These are phyloP conservation scores for Neophaeococcomyces mojaviensis DNA, from an alignment of 2,329 filamentous ascomycete genomes.

Conservation along the genomic window DNA sequence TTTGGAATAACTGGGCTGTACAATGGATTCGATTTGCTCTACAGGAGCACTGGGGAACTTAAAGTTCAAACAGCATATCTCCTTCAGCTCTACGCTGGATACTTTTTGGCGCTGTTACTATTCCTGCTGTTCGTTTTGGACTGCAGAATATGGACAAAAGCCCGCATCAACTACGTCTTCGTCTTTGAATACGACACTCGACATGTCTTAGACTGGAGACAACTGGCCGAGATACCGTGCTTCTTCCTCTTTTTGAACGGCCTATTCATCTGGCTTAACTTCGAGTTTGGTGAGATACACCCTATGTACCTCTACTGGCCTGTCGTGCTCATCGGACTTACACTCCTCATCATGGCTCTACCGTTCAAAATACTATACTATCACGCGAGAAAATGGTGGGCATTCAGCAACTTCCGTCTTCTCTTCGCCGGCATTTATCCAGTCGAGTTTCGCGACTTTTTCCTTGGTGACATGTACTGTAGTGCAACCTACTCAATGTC, in stretches of 20 bases:
- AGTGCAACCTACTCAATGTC: slow-evolving; percentile 85
- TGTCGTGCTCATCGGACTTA: slow-evolving; percentile 65
- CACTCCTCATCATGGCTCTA: slow-evolving; percentile 62
- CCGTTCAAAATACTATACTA: slow-evolving; percentile 69
- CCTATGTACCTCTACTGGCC: slow-evolving; percentile 79
- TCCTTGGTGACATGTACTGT: slow-evolving; percentile 95
- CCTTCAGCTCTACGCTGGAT: slow-evolving; percentile 81
- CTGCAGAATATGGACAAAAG: slow-evolving; percentile 71
- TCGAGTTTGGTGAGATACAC: slow-evolving; percentile 58
- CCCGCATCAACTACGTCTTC: slow-evolving; percentile 92
- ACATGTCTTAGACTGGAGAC: slow-evolving; percentile 80
- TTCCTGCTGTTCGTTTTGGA: slow-evolving; percentile 78
- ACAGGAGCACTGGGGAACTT: slow-evolving; percentile 42
- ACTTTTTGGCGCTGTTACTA: slow-evolving; percentile 74
- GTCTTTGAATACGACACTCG: slow-evolving; percentile 93
- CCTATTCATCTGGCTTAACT: slow-evolving; percentile 83
- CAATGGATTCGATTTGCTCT: slow-evolving; percentile 48
- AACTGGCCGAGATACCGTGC: slow-evolving; percentile 77
- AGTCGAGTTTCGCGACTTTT: slow-evolving; percentile 96
- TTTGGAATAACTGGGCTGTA: slow-evolving; percentile 60
- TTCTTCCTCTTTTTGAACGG: slow-evolving; percentile 71
- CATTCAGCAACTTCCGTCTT: slow-evolving; percentile 83
- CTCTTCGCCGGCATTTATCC: slow-evolving; percentile 79
- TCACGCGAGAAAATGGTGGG: slow-evolving; percentile 73
- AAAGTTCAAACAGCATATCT: slow-evolving; percentile 57